A percentile compares a stretch with the other conserved stretches of the same genome.
Conservation (phyloP, 2,329 filamentous ascomycete genomes). For the Fulvia fulva region DNA sequence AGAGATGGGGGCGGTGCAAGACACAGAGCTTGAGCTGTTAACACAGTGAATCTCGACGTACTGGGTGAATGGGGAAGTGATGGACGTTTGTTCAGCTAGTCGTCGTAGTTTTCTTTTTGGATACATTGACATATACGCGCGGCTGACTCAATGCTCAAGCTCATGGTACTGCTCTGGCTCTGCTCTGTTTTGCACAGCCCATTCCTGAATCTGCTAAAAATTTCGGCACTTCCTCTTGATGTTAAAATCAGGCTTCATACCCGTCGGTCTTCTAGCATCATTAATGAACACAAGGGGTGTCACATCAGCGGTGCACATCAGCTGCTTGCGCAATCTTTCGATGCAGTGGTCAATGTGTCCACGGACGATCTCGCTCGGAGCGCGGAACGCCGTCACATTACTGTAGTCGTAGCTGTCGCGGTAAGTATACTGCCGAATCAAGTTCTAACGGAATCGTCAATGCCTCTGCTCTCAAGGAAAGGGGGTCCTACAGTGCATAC, state of each 20-base stretch:
- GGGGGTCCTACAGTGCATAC: background rate
- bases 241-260: background rate
- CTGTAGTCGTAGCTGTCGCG: background rate
- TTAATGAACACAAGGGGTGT: background rate
- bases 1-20: background rate
- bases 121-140: no score
- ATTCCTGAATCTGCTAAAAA: background rate
- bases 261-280: background rate
- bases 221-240: background rate
- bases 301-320: background rate
- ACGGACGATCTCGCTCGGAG: background rate
- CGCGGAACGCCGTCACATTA: background rate
- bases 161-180: no score
- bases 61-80: background rate
- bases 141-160: no score
- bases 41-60: background rate
- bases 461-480: background rate
- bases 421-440: background rate
- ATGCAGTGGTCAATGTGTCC: slow-evolving; percentile 1
- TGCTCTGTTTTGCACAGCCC: background rate
- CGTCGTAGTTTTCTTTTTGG: no score
- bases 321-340: background rate
- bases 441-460: background rate
- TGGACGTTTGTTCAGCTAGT: no score
- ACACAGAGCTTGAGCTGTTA: background rate